Evolutionary conservation across 441 rosid species (phyloP).

Genomic region (Bocquillonia castaneifolia): DNA sequence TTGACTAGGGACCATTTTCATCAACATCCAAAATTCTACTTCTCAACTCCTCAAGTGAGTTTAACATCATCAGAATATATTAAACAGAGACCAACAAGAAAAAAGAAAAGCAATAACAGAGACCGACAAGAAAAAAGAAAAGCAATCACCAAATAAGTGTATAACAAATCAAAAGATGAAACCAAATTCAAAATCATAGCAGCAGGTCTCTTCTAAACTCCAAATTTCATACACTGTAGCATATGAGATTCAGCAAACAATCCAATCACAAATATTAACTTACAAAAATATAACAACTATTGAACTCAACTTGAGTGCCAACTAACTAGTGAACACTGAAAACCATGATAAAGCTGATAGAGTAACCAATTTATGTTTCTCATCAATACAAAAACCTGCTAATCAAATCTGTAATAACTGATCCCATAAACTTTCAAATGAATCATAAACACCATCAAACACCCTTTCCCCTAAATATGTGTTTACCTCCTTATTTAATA

Average conservation of each 20-base stretch:
- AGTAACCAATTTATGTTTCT: background rate
- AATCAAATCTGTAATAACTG: background rate
- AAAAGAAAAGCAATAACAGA: too few species aligned
- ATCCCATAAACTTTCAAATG: background rate
- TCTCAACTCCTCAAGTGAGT: background rate
- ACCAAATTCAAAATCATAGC: background rate
- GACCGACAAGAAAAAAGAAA: background rate
- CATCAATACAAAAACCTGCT: background rate
- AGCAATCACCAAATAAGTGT: background rate
- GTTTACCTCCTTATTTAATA: background rate
- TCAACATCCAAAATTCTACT: background rate
- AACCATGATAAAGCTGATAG: background rate
- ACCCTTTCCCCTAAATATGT: too few species aligned
- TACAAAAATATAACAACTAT: too few species aligned
- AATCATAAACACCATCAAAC: too few species aligned
- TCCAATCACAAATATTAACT: background rate
- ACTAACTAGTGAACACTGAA: background rate
- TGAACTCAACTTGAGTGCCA: background rate
- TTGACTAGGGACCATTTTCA: background rate
- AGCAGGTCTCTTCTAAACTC: background rate
- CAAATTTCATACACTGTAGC: background rate
- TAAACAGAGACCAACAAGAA: background rate
- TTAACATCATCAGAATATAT: background rate
- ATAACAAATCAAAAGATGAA: background rate
- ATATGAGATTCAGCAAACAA: background rate